These are phyloP conservation scores for Phialocephala subalpina DNA, from an alignment of 2,329 filamentous ascomycete genomes.

Conservation along the genomic window DNA sequence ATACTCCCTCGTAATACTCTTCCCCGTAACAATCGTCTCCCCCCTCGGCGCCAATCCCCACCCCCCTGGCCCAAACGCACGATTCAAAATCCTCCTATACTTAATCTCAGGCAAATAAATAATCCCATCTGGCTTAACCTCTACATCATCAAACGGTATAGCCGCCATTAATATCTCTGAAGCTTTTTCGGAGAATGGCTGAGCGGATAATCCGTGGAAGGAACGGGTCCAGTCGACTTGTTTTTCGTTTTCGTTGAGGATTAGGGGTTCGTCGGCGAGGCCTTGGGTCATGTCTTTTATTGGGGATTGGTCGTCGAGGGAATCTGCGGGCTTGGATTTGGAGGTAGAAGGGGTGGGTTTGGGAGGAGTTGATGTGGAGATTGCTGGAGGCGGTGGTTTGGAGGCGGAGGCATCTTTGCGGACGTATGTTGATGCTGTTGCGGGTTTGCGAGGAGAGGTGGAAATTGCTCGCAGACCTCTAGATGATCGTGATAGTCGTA, in stretches of 20 bases:
- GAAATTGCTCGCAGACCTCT: slow-evolving; percentile 12
- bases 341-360: slow-evolving; percentile 2
- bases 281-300: slow-evolving; percentile 54
- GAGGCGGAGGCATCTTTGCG: slow-evolving; percentile 31
- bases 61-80: slow-evolving; percentile 90
- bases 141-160: slow-evolving; percentile 78
- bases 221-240: slow-evolving; percentile 79
- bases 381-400: slow-evolving; percentile 19
- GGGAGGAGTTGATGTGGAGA: slow-evolving; percentile 11
- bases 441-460: slow-evolving; percentile 26
- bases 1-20: slow-evolving; percentile 85
- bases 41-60: slow-evolving; percentile 94
- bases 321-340: slow-evolving; percentile 32
- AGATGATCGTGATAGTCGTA: slow-evolving; percentile 16
- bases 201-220: slow-evolving; percentile 71
- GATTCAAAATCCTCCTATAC: slow-evolving; percentile 89
- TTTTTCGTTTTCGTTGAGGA: slow-evolving; percentile 54
- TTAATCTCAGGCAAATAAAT: slow-evolving; percentile 98
- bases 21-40: slow-evolving; percentile 66
- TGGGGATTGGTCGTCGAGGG: slow-evolving; percentile 53
- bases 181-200: slow-evolving; percentile 71
- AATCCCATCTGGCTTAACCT: slow-evolving; percentile 97
- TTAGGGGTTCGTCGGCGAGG: slow-evolving; percentile 57
- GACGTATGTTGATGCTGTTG: slow-evolving; percentile 37
- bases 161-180: slow-evolving; percentile 68